These are phyloP conservation scores for Starmerella bacillaris DNA, from an alignment of 805 yeast species.

Conservation along the genomic window DNA sequence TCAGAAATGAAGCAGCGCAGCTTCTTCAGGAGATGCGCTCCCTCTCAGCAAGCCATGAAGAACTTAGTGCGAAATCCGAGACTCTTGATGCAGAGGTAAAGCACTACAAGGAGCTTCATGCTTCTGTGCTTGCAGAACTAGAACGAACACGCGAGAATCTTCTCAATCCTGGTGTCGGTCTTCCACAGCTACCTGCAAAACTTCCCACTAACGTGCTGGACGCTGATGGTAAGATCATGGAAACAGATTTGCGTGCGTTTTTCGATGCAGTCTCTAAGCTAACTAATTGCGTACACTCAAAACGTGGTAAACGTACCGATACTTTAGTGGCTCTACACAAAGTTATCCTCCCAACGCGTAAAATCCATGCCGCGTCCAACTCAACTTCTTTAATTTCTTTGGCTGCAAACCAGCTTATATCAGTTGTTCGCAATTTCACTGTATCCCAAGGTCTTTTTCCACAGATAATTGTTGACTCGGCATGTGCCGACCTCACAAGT, in stretches of 20 bases:
- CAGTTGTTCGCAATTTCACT: slow-evolving; percentile 58
- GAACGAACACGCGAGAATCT: slow-evolving; percentile 9
- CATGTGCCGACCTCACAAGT: slow-evolving; percentile 56
- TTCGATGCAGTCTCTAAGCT: slow-evolving; percentile 23
- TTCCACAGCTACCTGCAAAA: slow-evolving; percentile 3
- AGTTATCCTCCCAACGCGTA: slow-evolving; percentile 21
- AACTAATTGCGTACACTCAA: slow-evolving; percentile 19
- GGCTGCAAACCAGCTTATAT: slow-evolving; percentile 54
- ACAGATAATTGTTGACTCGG: slow-evolving; percentile 48
- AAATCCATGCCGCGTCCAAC: slow-evolving; percentile 10
- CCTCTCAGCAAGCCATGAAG: slow-evolving; percentile 19
- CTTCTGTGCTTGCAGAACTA: slow-evolving; percentile 19
- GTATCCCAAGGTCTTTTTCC: slow-evolving; percentile 51
- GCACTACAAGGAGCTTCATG: slow-evolving; percentile 23
- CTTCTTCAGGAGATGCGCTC: slow-evolving; percentile 25
- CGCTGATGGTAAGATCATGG: slow-evolving; percentile 19
- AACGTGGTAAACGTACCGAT: slow-evolving; percentile 8
- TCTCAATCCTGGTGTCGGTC: slow-evolving; percentile 10
- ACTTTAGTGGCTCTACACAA: slow-evolving; percentile 22
- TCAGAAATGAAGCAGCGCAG: slow-evolving; percentile 23
- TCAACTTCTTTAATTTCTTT: slow-evolving; percentile 31
- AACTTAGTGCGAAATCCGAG: slow-evolving; percentile 17
- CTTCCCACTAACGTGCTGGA: slow-evolving; percentile 2
- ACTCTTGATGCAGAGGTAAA: slow-evolving; percentile 21
- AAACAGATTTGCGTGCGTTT: slow-evolving; percentile 18